These are phyloP conservation scores for Penicillium turbatum DNA, from an alignment of 495 filamentous ascomycete genomes.

Conservation along the genomic window DNA sequence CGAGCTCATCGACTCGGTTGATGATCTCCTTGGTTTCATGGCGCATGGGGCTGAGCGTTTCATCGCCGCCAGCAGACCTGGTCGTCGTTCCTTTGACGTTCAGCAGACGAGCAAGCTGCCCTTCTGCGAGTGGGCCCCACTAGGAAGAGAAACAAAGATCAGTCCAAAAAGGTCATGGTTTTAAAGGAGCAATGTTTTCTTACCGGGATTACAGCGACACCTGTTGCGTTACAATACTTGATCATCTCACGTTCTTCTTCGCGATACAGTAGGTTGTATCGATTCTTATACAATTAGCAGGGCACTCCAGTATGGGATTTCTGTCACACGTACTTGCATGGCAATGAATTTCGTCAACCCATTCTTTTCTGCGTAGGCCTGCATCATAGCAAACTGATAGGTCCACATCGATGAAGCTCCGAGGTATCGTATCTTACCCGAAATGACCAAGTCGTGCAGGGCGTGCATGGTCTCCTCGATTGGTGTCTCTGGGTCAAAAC, in stretches of 20 bases:
- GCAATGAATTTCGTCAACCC: slow-evolving; percentile 63
- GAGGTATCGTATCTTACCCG: slow-evolving; percentile 65
- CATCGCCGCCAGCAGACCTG: slow-evolving; percentile 11
- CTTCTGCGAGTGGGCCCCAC: slow-evolving; percentile 47
- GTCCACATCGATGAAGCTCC: slow-evolving; percentile 44
- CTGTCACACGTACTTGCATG: slow-evolving; percentile 46
- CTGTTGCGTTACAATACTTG: slow-evolving; percentile 12
- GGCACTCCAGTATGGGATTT: background rate
- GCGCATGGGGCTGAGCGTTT: slow-evolving; percentile 25
- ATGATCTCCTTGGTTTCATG: slow-evolving; percentile 41
- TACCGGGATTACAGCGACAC: slow-evolving; percentile 17
- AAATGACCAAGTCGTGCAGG: slow-evolving; percentile 61
- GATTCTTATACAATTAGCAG: slow-evolving; percentile 30
- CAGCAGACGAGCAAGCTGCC: slow-evolving; percentile 37
- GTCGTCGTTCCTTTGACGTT: slow-evolving; percentile 21
- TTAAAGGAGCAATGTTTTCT: background rate
- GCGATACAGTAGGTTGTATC: slow-evolving; percentile 61
- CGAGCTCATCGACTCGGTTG: slow-evolving; percentile 52
- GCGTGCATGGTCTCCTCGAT: slow-evolving; percentile 71
- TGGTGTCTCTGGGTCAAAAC: slow-evolving; percentile 48
- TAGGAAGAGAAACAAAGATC: background rate
- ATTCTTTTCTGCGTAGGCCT: slow-evolving; percentile 43
- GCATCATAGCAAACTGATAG: slow-evolving; percentile 15
- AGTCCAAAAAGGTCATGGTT: background rate
- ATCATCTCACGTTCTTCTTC: slow-evolving; percentile 72